A percentile compares a stretch with the other conserved stretches of the same genome.
These are phyloP conservation scores for Allantophomopsis cytisporea DNA, from an alignment of 2,329 filamentous ascomycete genomes.

Conservation along the genomic window DNA sequence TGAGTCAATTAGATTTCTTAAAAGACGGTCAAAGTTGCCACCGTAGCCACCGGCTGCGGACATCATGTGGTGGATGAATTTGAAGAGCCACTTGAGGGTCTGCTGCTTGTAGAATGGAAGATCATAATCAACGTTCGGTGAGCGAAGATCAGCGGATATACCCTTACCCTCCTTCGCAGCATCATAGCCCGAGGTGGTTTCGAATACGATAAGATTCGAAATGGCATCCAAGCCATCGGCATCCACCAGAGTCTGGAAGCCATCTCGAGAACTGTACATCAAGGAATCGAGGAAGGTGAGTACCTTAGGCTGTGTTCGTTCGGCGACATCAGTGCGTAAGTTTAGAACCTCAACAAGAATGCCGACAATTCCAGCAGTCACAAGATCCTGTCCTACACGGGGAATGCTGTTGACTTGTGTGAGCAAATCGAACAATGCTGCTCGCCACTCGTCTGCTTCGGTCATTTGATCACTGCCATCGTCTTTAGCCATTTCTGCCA, in stretches of 20 bases:
- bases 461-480: conserved; percentile 46
- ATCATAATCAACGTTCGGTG: conserved; percentile 78
- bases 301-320: conserved; percentile 71
- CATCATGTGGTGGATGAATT: conserved; percentile 95
- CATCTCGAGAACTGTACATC: conserved; percentile 73
- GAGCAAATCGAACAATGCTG: conserved; percentile 77
- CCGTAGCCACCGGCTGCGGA: conserved; percentile 53
- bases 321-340: conserved; percentile 67
- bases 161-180: conserved; percentile 56
- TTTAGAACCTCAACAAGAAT: conserved; percentile 82
- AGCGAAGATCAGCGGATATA: conserved; percentile 59
- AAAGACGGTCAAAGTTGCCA: conserved; percentile 75
- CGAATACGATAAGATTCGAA: conserved; percentile 70
- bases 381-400: conserved; percentile 69
- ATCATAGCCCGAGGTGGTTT: conserved; percentile 57
- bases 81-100: conserved; percentile 84
- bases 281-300: conserved; percentile 81
- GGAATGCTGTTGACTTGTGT: conserved; percentile 65
- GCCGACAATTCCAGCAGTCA: conserved; percentile 78
- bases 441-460: conserved; percentile 78
- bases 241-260: conserved; percentile 70
- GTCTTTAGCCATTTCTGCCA: conserved; percentile 61
- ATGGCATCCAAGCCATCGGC: conserved; percentile 82
- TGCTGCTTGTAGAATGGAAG: conserved; percentile 91
- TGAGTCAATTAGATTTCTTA: conserved; percentile 91